phyloP scores from a whole-genome alignment of 1,284 basidiomycete genomes.

The Trametes sp. region DNA sequence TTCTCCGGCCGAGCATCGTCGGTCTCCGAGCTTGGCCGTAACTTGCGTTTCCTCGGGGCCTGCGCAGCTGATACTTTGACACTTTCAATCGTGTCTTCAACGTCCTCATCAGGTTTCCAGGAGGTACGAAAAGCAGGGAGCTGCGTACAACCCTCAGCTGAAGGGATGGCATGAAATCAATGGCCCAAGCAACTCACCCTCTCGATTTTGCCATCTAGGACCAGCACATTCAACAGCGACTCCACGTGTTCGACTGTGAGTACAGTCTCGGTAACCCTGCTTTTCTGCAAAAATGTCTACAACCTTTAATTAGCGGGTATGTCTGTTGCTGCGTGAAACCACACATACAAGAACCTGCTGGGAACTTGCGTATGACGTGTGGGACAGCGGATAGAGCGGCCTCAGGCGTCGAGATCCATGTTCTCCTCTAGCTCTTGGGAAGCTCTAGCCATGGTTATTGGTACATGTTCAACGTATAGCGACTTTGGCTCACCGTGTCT shows the following conservation, averaged over 20 bases:
- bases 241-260: constrained; percentile 86
- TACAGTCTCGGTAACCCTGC: constrained; percentile 80
- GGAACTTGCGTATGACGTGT: constrained; percentile 79
- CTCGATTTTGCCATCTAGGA: constrained; percentile 88
- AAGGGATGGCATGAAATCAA: background rate
- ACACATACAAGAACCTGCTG: constrained; percentile 59
- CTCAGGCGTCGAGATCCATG: constrained; percentile 38
- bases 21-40: background rate
- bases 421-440: constrained; percentile 52
- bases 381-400: constrained; percentile 73
- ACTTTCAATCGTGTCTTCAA: constrained; percentile 5
- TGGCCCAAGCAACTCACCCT: constrained; percentile 51
- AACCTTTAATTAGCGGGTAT: constrained; percentile 42
- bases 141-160: constrained; percentile 42
- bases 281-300: constrained; percentile 71
- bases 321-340: constrained; percentile 39
- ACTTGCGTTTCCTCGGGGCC: constrained; percentile 12
- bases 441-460: constrained; percentile 50
- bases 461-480: background rate
- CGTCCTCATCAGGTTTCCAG: constrained; percentile 11
- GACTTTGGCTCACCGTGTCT: constrained; percentile 61
- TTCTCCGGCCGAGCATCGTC: background rate
- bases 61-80: constrained; percentile 17
- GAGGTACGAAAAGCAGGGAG: constrained; percentile 67
- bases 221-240: constrained; percentile 82